A percentile compares a stretch with the other conserved stretches of the same genome.
phyloP scores from a whole-genome alignment of 495 filamentous ascomycete genomes.

The Penicillium atrosanguineum region DNA sequence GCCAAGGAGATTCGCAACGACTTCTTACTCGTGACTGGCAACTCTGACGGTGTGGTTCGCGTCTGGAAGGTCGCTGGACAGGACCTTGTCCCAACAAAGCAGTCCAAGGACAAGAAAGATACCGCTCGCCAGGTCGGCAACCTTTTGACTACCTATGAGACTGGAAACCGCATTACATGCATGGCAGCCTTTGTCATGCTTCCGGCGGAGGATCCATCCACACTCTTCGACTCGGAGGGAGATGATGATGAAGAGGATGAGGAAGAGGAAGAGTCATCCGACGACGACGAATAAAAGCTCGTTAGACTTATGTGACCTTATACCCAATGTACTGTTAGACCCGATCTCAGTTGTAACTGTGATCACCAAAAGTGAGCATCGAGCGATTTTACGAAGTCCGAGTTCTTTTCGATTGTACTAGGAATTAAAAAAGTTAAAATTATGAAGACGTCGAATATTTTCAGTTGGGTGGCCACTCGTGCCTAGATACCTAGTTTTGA shows the following conservation, averaged over 20 bases:
- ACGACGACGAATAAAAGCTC: constrained; percentile 39
- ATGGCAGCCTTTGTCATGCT: constrained; percentile 81
- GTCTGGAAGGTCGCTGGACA: constrained; percentile 61
- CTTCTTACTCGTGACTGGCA: constrained; percentile 66
- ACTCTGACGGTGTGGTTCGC: constrained; percentile 78
- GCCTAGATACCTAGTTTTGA: too few species aligned
- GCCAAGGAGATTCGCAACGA: constrained; percentile 29
- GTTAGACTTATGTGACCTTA: constrained; percentile 12
- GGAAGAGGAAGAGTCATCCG: constrained; percentile 44
- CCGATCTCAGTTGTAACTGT: constrained; percentile 10
- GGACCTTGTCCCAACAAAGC: constrained; percentile 26
- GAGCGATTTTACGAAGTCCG: neutral
- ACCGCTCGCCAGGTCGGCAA: constrained; percentile 58
- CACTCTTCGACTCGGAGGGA: constrained; percentile 32
- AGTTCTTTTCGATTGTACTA: too few species aligned
- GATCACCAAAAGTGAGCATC: constrained; percentile 2
- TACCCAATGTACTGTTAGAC: constrained; percentile 30
- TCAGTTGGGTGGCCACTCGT: neutral
- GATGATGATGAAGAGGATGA: constrained; percentile 29
- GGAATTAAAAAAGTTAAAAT: too few species aligned
- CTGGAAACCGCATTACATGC: constrained; percentile 87
- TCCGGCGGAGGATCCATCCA: constrained; percentile 36
- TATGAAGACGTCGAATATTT: too few species aligned
- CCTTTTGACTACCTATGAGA: constrained; percentile 77
- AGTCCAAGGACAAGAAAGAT: constrained; percentile 23